Percentiles rank a stretch among this genome's conserved stretches.
These are phyloP conservation scores for Sclerotinia borealis DNA, from an alignment of 2,329 filamentous ascomycete species.

Conservation along the genomic window DNA sequence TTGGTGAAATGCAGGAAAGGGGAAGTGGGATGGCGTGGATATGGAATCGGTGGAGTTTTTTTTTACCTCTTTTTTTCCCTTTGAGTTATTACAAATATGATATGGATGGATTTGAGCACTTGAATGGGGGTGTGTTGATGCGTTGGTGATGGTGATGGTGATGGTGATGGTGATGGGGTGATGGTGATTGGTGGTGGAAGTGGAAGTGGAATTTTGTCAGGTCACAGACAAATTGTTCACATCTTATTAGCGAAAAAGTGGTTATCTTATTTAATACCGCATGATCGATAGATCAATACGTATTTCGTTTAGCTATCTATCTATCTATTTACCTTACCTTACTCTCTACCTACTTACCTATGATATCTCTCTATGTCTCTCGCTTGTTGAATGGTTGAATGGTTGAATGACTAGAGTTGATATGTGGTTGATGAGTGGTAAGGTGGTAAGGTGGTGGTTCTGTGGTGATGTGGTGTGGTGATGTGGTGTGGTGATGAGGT, in stretches of 20 bases:
- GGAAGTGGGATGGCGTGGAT: constrained; percentile 1
- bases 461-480: neutral
- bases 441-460: neutral
- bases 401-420: too few relatives aligned
- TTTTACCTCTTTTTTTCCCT: neutral
- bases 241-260: neutral
- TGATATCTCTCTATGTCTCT: neutral
- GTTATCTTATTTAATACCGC: neutral
- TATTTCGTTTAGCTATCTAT: neutral
- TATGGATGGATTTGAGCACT: constrained; percentile 1
- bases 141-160: neutral
- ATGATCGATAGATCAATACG: neutral
- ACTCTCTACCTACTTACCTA: neutral
- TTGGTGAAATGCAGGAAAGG: neutral
- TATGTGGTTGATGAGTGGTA: neutral
- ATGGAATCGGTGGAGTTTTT: neutral
- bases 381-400: neutral
- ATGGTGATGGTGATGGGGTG: neutral
- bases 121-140: neutral
- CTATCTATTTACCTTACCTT: neutral
- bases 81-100: neutral
- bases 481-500: too few relatives aligned
- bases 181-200: neutral
- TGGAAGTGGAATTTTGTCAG: neutral
- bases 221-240: neutral